Evolutionary conservation across 179 eudicot genomes (phyloP).

Genomic region (Amaranthus tricolor): DNA sequence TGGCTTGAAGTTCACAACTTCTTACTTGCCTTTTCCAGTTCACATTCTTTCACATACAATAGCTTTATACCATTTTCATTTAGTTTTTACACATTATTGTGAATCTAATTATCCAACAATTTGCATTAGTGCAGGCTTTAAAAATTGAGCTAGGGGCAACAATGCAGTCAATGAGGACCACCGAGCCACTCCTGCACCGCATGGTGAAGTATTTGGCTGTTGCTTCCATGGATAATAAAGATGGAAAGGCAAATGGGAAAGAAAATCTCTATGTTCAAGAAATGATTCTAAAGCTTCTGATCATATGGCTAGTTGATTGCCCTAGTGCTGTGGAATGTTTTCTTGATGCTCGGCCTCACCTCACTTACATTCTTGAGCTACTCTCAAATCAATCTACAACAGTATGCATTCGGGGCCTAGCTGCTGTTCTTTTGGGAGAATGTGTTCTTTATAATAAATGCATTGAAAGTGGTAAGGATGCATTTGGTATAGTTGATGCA

Average conservation of each 20-base stretch:
- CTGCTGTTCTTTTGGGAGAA: constrained; percentile 80
- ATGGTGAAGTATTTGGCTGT: constrained; percentile 91
- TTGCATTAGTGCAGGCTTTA: constrained; percentile 52
- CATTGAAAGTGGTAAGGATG: constrained; percentile 60
- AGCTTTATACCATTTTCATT: constrained; percentile 7
- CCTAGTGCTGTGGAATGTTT: constrained; percentile 81
- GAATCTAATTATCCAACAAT: constrained; percentile 13
- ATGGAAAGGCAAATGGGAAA: constrained; percentile 51
- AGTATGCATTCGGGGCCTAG: constrained; percentile 61
- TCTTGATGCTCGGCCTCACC: constrained; percentile 88
- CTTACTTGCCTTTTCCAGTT: neutral
- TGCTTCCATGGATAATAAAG: constrained; percentile 69
- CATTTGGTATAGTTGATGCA: constrained; percentile 69
- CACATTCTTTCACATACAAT: neutral
- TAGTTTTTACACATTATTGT: neutral
- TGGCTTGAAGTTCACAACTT: neutral
- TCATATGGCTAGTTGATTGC: constrained; percentile 78
- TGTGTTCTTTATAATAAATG: constrained; percentile 72
- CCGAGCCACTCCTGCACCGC: constrained; percentile 92
- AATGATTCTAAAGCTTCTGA: constrained; percentile 71
- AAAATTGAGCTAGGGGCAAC: constrained; percentile 76
- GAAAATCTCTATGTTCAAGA: constrained; percentile 53
- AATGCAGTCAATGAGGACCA: constrained; percentile 54
- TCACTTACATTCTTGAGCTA: constrained; percentile 74
- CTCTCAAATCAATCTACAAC: constrained; percentile 57